These are phyloP conservation scores for Clarireedia hainanense DNA, from an alignment of 2,329 filamentous ascomycete species.

Conservation along the genomic window DNA sequence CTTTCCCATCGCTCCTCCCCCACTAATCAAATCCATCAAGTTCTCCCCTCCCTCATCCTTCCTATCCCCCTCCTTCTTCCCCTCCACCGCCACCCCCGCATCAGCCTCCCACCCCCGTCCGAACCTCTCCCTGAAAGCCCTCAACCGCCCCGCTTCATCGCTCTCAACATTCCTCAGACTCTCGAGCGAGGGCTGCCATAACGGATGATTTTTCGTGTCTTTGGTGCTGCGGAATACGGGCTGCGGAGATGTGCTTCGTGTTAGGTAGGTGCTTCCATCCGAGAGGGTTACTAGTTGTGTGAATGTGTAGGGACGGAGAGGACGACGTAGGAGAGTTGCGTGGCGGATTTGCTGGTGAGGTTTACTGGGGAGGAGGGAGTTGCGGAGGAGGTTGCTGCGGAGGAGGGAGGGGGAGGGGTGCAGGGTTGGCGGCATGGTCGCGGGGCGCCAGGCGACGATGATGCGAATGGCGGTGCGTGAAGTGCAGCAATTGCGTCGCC, in stretches of 20 bases:
- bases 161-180: slow-evolving; percentile 83
- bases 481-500: no score
- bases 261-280: slow-evolving; percentile 78
- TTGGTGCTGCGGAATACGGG: slow-evolving; percentile 56
- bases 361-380: background rate
- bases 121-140: slow-evolving; percentile 77
- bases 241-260: slow-evolving; percentile 66
- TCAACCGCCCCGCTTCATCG: slow-evolving; percentile 86
- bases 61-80: slow-evolving; percentile 35
- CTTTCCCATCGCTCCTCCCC: slow-evolving; percentile 14
- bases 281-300: slow-evolving; percentile 90
- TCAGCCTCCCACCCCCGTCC: slow-evolving; percentile 73
- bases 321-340: slow-evolving; percentile 78
- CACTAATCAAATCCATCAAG: slow-evolving; percentile 49
- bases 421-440: background rate
- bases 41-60: slow-evolving; percentile 37
- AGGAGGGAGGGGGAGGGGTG: slow-evolving; percentile 13
- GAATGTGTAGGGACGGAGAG: slow-evolving; percentile 91
- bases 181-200: slow-evolving; percentile 85
- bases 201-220: slow-evolving; percentile 78
- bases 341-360: slow-evolving; percentile 42
- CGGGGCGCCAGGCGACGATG: no score
- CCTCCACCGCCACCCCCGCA: slow-evolving; percentile 25
- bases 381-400: background rate
- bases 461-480: no score